These are phyloP conservation scores for Cladorrhinum samala DNA, from an alignment of 495 filamentous ascomycete species.

Conservation along the genomic window DNA sequence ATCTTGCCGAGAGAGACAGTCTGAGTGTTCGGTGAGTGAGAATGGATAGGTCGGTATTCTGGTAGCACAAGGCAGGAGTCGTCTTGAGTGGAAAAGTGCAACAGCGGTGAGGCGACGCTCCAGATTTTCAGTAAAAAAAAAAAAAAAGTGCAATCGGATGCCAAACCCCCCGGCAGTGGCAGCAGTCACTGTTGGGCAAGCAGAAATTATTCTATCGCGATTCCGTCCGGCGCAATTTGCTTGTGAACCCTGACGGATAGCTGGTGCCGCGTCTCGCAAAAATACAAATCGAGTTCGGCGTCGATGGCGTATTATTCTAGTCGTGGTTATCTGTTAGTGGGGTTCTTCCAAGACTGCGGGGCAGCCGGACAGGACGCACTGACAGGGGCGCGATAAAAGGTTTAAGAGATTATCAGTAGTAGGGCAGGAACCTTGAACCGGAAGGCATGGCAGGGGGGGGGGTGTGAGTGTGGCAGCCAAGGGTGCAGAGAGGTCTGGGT, in stretches of 20 bases:
- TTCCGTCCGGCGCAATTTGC: conserved; percentile 1
- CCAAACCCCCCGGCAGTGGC: neutral
- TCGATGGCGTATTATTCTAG: conserved; percentile 23
- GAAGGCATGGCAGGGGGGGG: neutral
- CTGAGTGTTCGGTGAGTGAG: too few species aligned
- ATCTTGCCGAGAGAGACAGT: too few species aligned
- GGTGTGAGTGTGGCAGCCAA: conserved; percentile 1
- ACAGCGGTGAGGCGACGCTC: neutral
- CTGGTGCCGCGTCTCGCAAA: conserved; percentile 19
- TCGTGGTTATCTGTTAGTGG: conserved; percentile 33
- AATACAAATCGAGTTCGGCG: conserved; percentile 8
- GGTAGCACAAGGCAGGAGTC: too few species aligned
- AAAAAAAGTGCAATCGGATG: neutral
- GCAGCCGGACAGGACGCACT: conserved; percentile 14
- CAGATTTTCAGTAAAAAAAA: neutral
- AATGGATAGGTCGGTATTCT: too few species aligned
- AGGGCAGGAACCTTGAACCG: neutral
- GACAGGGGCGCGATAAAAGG: conserved; percentile 18
- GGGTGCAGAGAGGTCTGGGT: neutral
- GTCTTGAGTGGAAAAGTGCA: neutral
- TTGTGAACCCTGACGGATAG: conserved; percentile 21
- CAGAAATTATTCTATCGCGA: neutral
- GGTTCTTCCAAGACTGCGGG: conserved; percentile 25
- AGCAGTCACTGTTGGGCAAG: neutral
- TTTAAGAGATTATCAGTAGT: neutral